Percentiles rank a stretch among this genome's conserved stretches.
Evolutionary conservation across 257 asterid species (phyloP).

Genomic region (Avicennia marina): DNA sequence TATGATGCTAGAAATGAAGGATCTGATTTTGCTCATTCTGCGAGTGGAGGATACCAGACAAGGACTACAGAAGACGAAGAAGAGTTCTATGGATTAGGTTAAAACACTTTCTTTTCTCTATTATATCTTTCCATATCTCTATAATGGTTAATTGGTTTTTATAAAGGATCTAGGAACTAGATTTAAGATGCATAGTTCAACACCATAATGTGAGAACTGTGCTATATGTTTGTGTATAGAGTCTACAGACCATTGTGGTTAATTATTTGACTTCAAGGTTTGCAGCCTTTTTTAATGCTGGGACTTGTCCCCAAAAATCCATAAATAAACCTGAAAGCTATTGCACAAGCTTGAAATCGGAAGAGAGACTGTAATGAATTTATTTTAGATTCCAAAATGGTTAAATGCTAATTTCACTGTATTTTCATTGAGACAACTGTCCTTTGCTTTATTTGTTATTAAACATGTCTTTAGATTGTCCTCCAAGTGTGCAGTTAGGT

Average conservation of each 20-base stretch:
- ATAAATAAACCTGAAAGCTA: not conserved
- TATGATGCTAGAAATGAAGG: slow-evolving; percentile 42
- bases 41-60: slow-evolving; percentile 38
- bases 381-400: slow-evolving; percentile 3
- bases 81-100: slow-evolving; percentile 93
- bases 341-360: not conserved
- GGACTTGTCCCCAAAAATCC: not conserved
- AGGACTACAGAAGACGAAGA: slow-evolving; percentile 53
- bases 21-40: slow-evolving; percentile 52
- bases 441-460: not conserved
- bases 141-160: not conserved
- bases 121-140: slow-evolving; percentile 3
- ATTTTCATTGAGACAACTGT: not conserved
- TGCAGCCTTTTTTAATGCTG: not conserved
- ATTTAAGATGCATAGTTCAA: slow-evolving; percentile 11
- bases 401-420: not conserved
- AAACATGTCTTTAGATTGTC: not conserved
- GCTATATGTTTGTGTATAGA: not conserved
- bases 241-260: not conserved
- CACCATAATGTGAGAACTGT: not conserved
- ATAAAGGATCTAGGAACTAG: not conserved
- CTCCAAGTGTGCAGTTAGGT: not conserved
- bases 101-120: slow-evolving; percentile 10
- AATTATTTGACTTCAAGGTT: not conserved
- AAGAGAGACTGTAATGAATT: not conserved